Base-by-base conservation (phyloP, 1,284 basidiomycete genomes). In the Testicularia cyperi region DNA sequence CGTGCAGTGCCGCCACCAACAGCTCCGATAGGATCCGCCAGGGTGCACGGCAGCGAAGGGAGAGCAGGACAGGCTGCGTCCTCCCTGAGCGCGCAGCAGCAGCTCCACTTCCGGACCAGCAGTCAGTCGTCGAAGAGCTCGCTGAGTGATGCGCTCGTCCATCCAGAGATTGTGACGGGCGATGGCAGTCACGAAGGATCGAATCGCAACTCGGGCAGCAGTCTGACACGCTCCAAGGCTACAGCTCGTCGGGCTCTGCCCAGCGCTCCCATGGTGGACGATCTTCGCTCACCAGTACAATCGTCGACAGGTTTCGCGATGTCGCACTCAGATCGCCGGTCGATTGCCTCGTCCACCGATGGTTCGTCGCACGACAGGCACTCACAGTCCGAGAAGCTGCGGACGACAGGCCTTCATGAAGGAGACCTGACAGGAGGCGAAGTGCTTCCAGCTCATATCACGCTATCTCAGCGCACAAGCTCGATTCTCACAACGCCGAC, bases 111-210 rank as follows among this genome's bases (percentile, higher is more conserved):
- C 16, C 62, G 65, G 9, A 49, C 56, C 3, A 55, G 54, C 15
- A 69, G 66, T 27, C 46, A 69, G 29, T 65, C 60, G 5, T 70
- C 68, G 22, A 52, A 55, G 28, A 67, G 66, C 29, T 68, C 68
- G 10, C 14, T 66, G n/a, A 62, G 57, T 21, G 68, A 66, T 21
- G 54, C 65, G 2, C 31, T 62, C 25, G 47, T 49, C 28, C 39
- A 44, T 34, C 40, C 47, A n/a, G 56, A 49, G 5, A 40, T 46
- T 26, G 56, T 40, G 15, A 26, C 22, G 16, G 53, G 33, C 12
- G 60, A 54, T 18, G 38, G 23, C 15, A 37, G 38, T 18, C 37
- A 53, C 31, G 62, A 61, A 3, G 46, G 39, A 6, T 49, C 60
- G 3, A 52, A 54, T 22, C 51, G 54, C 29, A 63, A 61, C 22